Base-by-base conservation (phyloP, 1,284 basidiomycete species). In the Naganishia albida region DNA sequence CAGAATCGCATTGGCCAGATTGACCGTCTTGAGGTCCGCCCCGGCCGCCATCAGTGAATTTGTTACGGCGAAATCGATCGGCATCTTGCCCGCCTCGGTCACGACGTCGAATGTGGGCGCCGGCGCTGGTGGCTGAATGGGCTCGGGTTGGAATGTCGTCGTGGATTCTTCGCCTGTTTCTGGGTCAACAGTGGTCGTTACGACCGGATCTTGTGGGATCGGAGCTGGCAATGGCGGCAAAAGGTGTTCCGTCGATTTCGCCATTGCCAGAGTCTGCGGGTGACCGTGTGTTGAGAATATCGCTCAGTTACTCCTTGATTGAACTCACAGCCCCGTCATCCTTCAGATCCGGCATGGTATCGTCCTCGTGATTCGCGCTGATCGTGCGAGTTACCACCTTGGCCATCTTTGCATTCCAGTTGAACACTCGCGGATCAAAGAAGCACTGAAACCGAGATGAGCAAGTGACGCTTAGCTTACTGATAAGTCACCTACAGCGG, bases 11-110 rank as follows among this genome's bases (percentile, higher is more conserved):
- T 89, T 87, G 10, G 94, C 84, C 71, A 95, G 91, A 72, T 93
- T 91, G 70, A 90, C 87, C 65, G 94, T 87, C 78, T 91, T 90
- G 63, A 95, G 92, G 71, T 96, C 92, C 1, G 88, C 87, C 1
- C 89, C 90, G 1, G 87, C 88, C 1, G 90, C 87, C 10, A 92
- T 83, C 18, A 94, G 87, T 66, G 90, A 90, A 71, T 95, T 93
- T 77, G 93, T 92, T 68, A 98, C 90, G 2, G 94, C 96, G 13
- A 91, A 89, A 74, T 99, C 96, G 62, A 99, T 83, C 0, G 95
- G 91, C 44, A 95, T 83, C 77, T 93, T 93, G 77, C 88, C 87
- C 30, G 95, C 89, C 80, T 97, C 94, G 70, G 84, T 87, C 63
- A 83, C 83, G 7, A 93, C 85, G 75, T 94, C 91, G 72, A 93